Conservation (phyloP, 2,329 filamentous ascomycete genomes). For the Aspergillus aculeatus region DNA sequence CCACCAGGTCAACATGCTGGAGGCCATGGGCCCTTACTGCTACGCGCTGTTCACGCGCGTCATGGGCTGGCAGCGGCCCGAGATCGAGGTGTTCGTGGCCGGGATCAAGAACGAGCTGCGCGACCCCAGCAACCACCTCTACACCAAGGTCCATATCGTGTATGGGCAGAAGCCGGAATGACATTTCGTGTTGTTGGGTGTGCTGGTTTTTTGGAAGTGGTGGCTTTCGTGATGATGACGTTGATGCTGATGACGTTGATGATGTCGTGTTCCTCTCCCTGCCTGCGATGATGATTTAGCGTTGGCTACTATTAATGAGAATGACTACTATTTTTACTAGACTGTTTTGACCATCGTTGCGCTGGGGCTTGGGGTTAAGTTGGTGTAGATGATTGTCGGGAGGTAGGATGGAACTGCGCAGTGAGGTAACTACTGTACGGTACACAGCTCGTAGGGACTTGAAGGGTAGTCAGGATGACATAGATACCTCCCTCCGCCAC, state of each 20-base stretch:
- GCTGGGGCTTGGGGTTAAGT: too few relatives aligned
- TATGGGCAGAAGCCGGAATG: conserved; percentile 29
- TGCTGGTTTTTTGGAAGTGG: not conserved
- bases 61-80: conserved; percentile 37
- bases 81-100: conserved; percentile 41
- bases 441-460: too few relatives aligned
- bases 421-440: too few relatives aligned
- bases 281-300: not conserved
- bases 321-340: not conserved
- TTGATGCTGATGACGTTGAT: not conserved
- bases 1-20: conserved; percentile 37
- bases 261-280: not conserved
- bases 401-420: too few relatives aligned
- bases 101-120: conserved; percentile 40
- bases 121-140: conserved; percentile 39
- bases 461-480: too few relatives aligned
- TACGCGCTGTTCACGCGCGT: conserved; percentile 41
- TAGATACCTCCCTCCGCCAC: too few relatives aligned
- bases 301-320: not conserved
- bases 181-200: not conserved
- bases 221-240: not conserved
- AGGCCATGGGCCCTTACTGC: conserved; percentile 36
- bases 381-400: too few relatives aligned
- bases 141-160: conserved; percentile 32
- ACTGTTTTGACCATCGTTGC: too few relatives aligned